phyloP scores from a whole-genome alignment of 2,329 filamentous ascomycete species.

The Emergomyces africanus region DNA sequence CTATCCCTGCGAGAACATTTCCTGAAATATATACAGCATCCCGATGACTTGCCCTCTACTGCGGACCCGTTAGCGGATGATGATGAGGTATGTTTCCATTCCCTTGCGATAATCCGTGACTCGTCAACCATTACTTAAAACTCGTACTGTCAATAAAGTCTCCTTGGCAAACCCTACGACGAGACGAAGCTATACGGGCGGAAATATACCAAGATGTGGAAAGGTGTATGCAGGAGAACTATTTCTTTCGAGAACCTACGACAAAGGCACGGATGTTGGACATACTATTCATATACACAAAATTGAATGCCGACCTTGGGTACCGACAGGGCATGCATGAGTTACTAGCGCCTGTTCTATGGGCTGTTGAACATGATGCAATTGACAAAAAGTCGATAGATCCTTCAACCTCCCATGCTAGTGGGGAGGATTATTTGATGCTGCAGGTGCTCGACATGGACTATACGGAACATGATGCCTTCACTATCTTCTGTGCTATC shows the following conservation, averaged over 20 bases:
- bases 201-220: constrained; percentile 95
- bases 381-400: constrained; percentile 39
- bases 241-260: constrained; percentile 68
- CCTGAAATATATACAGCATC: constrained; percentile 70
- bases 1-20: constrained; percentile 58
- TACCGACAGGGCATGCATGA: constrained; percentile 99
- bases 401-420: constrained; percentile 18
- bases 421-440: constrained; percentile 43
- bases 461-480: constrained; percentile 83
- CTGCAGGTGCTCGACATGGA: constrained; percentile 54
- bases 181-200: constrained; percentile 68
- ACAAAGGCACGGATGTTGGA: constrained; percentile 76
- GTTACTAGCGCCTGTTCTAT: constrained; percentile 75
- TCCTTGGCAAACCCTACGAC: constrained; percentile 76
- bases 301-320: constrained; percentile 71
- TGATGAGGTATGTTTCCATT: constrained; percentile 40
- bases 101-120: constrained; percentile 16
- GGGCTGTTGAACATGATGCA: constrained; percentile 72
- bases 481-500: constrained; percentile 67
- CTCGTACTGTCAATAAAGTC: constrained; percentile 54
- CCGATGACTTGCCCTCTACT: constrained; percentile 61
- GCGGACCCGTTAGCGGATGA: constrained; percentile 82
- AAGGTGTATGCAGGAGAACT: constrained; percentile 76
- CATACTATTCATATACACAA: constrained; percentile 88
- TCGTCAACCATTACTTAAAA: constrained; percentile 21